phyloP scores from a whole-genome alignment of 352 stramenopile species.

The Thalassiosira ordinaria region DNA sequence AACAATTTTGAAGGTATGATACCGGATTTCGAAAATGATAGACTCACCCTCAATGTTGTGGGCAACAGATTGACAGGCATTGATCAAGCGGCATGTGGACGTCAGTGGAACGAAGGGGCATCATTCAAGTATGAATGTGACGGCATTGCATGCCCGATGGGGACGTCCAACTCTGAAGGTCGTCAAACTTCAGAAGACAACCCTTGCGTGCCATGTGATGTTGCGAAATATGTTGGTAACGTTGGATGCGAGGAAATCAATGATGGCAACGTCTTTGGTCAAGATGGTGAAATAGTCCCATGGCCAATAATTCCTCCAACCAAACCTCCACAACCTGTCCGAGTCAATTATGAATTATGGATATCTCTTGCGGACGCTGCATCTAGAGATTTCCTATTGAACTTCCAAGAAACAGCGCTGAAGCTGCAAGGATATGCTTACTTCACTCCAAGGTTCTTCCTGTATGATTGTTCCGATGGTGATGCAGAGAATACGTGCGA shows the following conservation, averaged over 20 bases:
- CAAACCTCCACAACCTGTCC: no score
- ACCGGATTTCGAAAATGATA: conserved; percentile 32
- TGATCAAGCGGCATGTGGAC: conserved; percentile 28
- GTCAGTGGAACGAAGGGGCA: conserved; percentile 48
- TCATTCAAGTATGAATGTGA: conserved; percentile 47
- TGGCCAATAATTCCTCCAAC: no score
- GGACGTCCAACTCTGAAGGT: conserved; percentile 43
- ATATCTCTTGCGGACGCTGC: no score
- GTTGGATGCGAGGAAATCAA: no score
- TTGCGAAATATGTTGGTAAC: conserved; percentile 49
- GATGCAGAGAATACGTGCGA: conserved; percentile 90
- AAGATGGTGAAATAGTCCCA: no score
- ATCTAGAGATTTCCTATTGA: no score
- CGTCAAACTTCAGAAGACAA: conserved; percentile 21
- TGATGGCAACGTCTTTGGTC: no score
- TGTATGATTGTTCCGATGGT: no score
- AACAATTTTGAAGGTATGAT: conserved; percentile 50
- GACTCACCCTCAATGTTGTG: conserved; percentile 33
- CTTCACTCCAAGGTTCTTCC: no score
- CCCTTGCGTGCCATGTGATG: conserved; percentile 26
- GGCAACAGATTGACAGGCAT: conserved; percentile 48
- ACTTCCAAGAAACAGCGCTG: no score
- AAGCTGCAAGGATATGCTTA: no score
- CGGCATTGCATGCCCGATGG: conserved; percentile 61
- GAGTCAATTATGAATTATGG: no score